These are phyloP conservation scores for Eremothecium sinecaudum DNA, from an alignment of 1,139 yeast species.

Conservation along the genomic window DNA sequence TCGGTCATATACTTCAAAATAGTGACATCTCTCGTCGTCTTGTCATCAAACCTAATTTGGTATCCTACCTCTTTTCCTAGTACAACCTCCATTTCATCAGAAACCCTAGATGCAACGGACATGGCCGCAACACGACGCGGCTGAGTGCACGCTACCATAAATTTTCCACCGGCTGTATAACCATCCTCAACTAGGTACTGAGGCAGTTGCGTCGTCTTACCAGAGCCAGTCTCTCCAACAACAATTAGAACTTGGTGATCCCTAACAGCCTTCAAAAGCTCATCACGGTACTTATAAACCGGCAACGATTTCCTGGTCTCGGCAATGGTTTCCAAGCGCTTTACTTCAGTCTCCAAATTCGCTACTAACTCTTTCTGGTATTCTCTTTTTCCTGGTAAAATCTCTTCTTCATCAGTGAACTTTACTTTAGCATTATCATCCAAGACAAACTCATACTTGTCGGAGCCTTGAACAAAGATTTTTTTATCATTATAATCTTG, in stretches of 20 bases:
- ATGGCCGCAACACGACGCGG: slow-evolving; percentile 70
- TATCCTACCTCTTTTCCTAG: slow-evolving; percentile 61
- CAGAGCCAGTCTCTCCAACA: slow-evolving; percentile 97
- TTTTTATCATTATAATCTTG: slow-evolving; percentile 32
- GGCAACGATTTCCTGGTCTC: slow-evolving; percentile 40
- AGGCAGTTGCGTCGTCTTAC: slow-evolving; percentile 91
- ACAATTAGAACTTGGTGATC: slow-evolving; percentile 70
- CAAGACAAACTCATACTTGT: slow-evolving; percentile 70
- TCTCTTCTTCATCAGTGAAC: slow-evolving; percentile 44
- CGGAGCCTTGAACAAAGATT: slow-evolving; percentile 39
- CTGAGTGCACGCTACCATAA: slow-evolving; percentile 60
- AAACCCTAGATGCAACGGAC: slow-evolving; percentile 59
- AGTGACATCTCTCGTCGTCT: slow-evolving; percentile 42
- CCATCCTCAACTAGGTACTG: slow-evolving; percentile 83
- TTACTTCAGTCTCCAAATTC: slow-evolving; percentile 36
- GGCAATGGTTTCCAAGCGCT: slow-evolving; percentile 34
- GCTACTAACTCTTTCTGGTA: slow-evolving; percentile 27
- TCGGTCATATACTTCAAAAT: slow-evolving; percentile 74
- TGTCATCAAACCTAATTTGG: slow-evolving; percentile 56
- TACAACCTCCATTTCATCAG: slow-evolving; percentile 52
- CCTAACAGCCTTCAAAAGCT: slow-evolving; percentile 48
- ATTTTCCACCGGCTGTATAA: slow-evolving; percentile 42
- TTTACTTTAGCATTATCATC: slow-evolving; percentile 69
- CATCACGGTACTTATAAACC: slow-evolving; percentile 52
- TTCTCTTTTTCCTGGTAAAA: slow-evolving; percentile 28